Evolutionary conservation across 2,329 filamentous ascomycete genomes (phyloP), one percentile per base, ranked within the genome.

Genomic region (Penicillium brevicompactum): DNA sequence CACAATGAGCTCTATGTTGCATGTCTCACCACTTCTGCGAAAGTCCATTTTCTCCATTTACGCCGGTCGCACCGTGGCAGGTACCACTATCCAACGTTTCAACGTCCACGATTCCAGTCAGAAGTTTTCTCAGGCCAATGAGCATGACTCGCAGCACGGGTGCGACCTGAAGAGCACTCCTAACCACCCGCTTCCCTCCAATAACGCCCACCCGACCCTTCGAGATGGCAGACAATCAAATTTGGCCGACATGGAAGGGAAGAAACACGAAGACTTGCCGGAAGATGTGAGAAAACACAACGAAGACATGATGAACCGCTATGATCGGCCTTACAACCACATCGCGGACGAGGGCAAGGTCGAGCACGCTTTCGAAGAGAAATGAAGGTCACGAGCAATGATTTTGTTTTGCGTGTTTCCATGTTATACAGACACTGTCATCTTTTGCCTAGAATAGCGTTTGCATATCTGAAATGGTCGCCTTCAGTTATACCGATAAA

Each of bases 211-310:
- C 5, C 70, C 71, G 16, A 73, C 70, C 3, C 61, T 74, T 13
- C 61, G 51, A n/a, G 65, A 68, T 45, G 68, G 67, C 14, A 62
- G 56, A 13, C 64, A 70, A 32, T 69, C 70, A 4, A 64, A 65
- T 7, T 64, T 71, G 34, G 49, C 70, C 10, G 68, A 74, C 31
- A 48, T 55, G 3, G 49, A 68, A 6, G 71, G 71, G 1, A 63
- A 67, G 2, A 34, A 47, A 7, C 52, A 59, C 2, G 49, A 59
- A 0, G 61, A 72, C 60, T 51, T 71, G 2, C 69, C 71, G 1
- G 59, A 69, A 8, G 72, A 74, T 53, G 71, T 74, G 53, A 70
- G 63, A 47, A 49, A 51, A 48, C 72, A 74, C 56, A 74, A 74
- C 49, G 57, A 56, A 13, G 71, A 72, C 1, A 50, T 74, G 46